Conservation (phyloP, 1,139 yeast species). For the Candida freyschussii region DNA sequence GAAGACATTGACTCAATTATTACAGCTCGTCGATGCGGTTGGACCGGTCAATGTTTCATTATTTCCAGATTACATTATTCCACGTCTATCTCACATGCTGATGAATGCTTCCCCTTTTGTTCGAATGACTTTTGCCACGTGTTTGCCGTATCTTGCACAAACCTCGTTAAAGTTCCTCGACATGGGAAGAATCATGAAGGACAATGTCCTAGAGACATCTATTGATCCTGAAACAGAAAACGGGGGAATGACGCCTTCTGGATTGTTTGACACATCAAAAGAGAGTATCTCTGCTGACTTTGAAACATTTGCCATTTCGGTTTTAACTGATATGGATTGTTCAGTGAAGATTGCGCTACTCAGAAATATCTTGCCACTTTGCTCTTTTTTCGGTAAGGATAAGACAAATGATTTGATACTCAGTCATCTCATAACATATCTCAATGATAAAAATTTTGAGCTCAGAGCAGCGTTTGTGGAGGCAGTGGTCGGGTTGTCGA, state of each 20-base stretch:
- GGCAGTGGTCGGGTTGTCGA: slow-evolving; percentile 72
- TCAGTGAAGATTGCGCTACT: slow-evolving; percentile 69
- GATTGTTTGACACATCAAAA: slow-evolving; percentile 32
- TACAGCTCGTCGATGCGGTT: slow-evolving; percentile 59
- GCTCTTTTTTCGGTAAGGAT: slow-evolving; percentile 81
- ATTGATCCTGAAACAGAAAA: slow-evolving; percentile 40
- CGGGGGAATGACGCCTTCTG: slow-evolving; percentile 25
- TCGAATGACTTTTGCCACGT: slow-evolving; percentile 63
- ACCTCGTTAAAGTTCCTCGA: slow-evolving; percentile 62
- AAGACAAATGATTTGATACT: slow-evolving; percentile 82
- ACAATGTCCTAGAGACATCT: slow-evolving; percentile 33
- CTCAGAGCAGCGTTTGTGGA: slow-evolving; percentile 68
- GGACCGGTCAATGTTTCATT: slow-evolving; percentile 72
- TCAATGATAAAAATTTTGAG: slow-evolving; percentile 72
- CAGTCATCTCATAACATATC: slow-evolving; percentile 86
- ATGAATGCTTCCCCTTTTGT: slow-evolving; percentile 41
- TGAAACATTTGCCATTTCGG: slow-evolving; percentile 57
- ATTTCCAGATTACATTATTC: slow-evolving; percentile 78
- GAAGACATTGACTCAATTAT: slow-evolving; percentile 54
- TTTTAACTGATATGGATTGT: slow-evolving; percentile 66
- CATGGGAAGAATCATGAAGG: slow-evolving; percentile 54
- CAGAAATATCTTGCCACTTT: slow-evolving; percentile 63
- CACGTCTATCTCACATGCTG: slow-evolving; percentile 52
- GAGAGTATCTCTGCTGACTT: slow-evolving; percentile 38
- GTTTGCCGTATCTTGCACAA: slow-evolving; percentile 65